Percentiles rank a stretch among this genome's conserved stretches.
phyloP scores from a whole-genome alignment of 345 rosid species.

The Raphanus raphanistrum region DNA sequence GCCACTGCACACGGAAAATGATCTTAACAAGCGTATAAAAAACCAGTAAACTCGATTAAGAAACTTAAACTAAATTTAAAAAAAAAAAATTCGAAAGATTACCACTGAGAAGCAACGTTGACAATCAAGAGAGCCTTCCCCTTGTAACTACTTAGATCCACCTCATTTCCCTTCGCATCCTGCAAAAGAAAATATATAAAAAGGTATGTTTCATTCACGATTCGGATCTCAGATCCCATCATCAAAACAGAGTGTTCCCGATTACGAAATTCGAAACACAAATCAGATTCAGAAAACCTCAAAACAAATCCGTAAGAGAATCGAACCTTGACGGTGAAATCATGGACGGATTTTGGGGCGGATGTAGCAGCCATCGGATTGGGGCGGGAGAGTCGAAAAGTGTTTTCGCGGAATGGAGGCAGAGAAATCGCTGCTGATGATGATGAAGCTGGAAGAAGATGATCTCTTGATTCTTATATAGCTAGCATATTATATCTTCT shows the following conservation, averaged over 20 bases:
- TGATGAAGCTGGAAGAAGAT: too few relatives aligned
- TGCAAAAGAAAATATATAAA: constrained; percentile 15
- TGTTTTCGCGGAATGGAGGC: constrained; percentile 6
- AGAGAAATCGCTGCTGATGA: constrained; percentile 25
- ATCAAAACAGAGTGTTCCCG: background rate
- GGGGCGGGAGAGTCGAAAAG: constrained; percentile 33
- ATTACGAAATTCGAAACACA: background rate
- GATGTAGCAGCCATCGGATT: constrained; percentile 74
- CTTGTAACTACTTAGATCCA: constrained; percentile 68
- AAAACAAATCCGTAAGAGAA: background rate
- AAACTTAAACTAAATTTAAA: background rate
- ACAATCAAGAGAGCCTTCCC: constrained; percentile 82
- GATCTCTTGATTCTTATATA: too few relatives aligned
- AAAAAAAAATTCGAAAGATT: background rate
- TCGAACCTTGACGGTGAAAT: constrained; percentile 84
- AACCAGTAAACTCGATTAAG: background rate
- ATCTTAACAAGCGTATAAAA: background rate
- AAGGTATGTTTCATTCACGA: background rate
- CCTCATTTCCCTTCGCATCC: constrained; percentile 89
- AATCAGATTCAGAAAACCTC: background rate
- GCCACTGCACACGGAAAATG: constrained; percentile 54
- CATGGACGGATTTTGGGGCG: constrained; percentile 53
- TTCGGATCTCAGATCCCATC: background rate
- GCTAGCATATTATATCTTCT: too few relatives aligned
- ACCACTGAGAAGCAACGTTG: constrained; percentile 96